Conservation (phyloP, 345 rosid species). For the Sapria himalayana region DNA sequence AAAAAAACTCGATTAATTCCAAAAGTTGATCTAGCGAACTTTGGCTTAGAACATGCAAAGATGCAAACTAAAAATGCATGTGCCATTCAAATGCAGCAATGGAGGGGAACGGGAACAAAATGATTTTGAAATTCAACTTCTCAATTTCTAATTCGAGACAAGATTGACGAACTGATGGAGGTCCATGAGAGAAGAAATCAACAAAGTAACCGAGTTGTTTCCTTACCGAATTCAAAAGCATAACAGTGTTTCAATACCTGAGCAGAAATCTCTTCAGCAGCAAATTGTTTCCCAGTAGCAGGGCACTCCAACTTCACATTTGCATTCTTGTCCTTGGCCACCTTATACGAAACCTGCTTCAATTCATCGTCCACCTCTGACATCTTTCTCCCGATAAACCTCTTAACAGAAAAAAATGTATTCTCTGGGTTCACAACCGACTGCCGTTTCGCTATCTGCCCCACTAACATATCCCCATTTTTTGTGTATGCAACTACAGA, state of each 20-base stretch:
- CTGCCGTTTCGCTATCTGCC: conserved; percentile 96
- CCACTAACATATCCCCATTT: conserved; percentile 74
- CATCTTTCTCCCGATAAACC: conserved; percentile 98
- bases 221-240: background rate
- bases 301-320: conserved; percentile 95
- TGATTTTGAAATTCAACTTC: no score
- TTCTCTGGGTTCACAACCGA: conserved; percentile 98
- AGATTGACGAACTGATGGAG: no score
- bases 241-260: conserved; percentile 31
- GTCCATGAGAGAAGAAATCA: no score
- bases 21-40: no score
- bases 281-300: conserved; percentile 71
- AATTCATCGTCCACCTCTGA: conserved; percentile 87
- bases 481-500: conserved; percentile 89
- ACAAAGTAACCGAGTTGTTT: no score
- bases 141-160: no score
- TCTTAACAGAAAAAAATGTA: conserved; percentile 91
- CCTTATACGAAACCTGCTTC: conserved; percentile 76
- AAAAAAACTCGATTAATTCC: no score
- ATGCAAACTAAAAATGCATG: no score
- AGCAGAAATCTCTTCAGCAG: conserved; percentile 96
- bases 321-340: conserved; percentile 73
- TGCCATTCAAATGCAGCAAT: no score
- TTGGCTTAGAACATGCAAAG: no score
- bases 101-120: no score